These are phyloP conservation scores for Collybiopsis luxurians DNA, from an alignment of 768 basidiomycete species.

Conservation along the genomic window DNA sequence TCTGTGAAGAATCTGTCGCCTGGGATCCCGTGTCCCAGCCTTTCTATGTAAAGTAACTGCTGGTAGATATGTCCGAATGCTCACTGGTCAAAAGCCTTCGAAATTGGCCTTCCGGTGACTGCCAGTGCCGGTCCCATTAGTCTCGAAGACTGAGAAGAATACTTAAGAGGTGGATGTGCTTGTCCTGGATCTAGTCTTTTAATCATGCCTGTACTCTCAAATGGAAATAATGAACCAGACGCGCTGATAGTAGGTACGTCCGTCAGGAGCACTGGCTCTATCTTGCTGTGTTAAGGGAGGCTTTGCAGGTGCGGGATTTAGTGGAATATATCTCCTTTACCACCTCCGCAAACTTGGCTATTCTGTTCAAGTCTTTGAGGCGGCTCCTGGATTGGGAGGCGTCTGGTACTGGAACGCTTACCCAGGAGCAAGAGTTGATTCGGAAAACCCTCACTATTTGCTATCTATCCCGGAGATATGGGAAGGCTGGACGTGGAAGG, in stretches of 20 bases:
- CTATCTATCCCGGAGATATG: slow-evolving; percentile 11
- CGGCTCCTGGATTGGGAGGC: slow-evolving; percentile 12
- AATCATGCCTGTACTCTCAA: neutral
- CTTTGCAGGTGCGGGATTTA: slow-evolving; percentile 3
- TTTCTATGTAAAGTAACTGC: too few relatives aligned
- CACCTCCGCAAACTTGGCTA: slow-evolving; percentile 5
- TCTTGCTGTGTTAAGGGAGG: too few relatives aligned
- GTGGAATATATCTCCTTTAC: slow-evolving; percentile 5
- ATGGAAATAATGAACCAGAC: neutral
- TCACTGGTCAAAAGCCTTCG: too few relatives aligned
- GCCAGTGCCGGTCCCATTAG: too few relatives aligned
- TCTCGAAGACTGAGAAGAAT: too few relatives aligned
- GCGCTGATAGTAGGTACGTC: neutral
- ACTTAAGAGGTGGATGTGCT: too few relatives aligned
- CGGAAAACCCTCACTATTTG: slow-evolving; percentile 10
- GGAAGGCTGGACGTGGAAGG: slow-evolving; percentile 6
- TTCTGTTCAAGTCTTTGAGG: slow-evolving; percentile 12
- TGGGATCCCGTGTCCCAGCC: too few relatives aligned
- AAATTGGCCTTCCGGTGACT: too few relatives aligned
- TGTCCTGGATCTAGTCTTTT: too few relatives aligned
- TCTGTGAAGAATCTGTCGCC: too few relatives aligned
- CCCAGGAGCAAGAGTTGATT: slow-evolving; percentile 8
- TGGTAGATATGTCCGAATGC: too few relatives aligned
- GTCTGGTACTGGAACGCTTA: slow-evolving; percentile 14
- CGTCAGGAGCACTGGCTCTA: too few relatives aligned